phyloP scores from a whole-genome alignment of 345 rosid genomes.

The Mangifera indica region DNA sequence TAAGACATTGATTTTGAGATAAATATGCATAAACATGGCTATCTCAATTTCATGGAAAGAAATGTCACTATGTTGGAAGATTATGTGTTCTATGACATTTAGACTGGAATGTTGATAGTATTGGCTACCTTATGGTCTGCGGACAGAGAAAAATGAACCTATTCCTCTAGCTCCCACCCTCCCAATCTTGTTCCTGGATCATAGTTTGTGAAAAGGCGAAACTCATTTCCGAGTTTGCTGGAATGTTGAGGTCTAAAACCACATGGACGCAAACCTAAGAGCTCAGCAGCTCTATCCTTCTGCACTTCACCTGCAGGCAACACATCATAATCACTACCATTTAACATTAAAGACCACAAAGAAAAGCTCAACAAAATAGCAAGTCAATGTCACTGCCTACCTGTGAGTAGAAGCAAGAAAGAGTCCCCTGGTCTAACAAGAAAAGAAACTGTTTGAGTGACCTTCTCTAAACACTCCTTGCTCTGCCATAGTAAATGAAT shows the following conservation, averaged over 20 bases:
- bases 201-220: conserved; percentile 73
- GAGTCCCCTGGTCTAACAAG: conserved; percentile 51
- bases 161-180: conserved; percentile 66
- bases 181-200: conserved; percentile 80
- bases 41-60: not conserved
- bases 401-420: conserved; percentile 80
- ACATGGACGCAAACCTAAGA: conserved; percentile 70
- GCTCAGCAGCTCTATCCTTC: conserved; percentile 71
- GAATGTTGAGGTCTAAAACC: conserved; percentile 77
- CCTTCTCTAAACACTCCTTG: conserved; percentile 80
- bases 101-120: not conserved
- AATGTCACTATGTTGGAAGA: not conserved
- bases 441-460: conserved; percentile 59
- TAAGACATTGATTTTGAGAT: not conserved
- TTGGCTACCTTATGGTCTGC: not conserved
- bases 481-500: conserved; percentile 42
- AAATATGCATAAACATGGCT: not conserved
- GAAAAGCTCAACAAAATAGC: no score
- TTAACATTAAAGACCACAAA: not conserved
- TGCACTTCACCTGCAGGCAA: conserved; percentile 73
- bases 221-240: conserved; percentile 90
- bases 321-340: conserved; percentile 9
- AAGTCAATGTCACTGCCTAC: conserved; percentile 30
- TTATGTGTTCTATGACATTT: not conserved
- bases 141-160: conserved; percentile 11